These are phyloP conservation scores for Helotiales sp. DNA, from an alignment of 2,329 filamentous ascomycete genomes.

Conservation along the genomic window DNA sequence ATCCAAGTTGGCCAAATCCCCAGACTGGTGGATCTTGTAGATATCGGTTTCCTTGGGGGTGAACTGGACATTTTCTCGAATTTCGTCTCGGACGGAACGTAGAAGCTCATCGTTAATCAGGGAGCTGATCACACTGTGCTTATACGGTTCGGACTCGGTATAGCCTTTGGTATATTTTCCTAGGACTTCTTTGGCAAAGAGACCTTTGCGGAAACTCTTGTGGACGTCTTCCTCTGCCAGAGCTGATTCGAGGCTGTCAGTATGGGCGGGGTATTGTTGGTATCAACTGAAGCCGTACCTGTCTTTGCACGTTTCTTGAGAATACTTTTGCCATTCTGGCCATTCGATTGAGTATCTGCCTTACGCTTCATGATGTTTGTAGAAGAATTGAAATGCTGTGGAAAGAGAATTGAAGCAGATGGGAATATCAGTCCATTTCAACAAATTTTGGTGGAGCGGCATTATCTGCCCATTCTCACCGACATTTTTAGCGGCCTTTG, in stretches of 20 bases:
- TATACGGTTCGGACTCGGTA: conserved; percentile 73
- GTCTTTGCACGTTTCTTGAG: conserved; percentile 58
- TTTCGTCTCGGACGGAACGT: conserved; percentile 85
- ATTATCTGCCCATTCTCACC: conserved; percentile 16
- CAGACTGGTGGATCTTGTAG: conserved; percentile 99
- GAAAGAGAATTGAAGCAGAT: conserved; percentile 16
- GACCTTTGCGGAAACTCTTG: conserved; percentile 64
- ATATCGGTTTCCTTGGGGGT: conserved; percentile 99
- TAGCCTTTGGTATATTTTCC: conserved; percentile 66
- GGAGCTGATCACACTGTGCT: conserved; percentile 85
- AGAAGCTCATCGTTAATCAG: conserved; percentile 83
- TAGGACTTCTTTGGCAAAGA: conserved; percentile 66
- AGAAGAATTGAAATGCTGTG: conserved; percentile 17
- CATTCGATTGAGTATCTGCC: conserved; percentile 53
- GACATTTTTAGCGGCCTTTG: conserved; percentile 7
- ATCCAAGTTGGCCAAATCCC: conserved; percentile 94
- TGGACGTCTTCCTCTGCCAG: conserved; percentile 40
- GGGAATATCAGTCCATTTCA: conserved; percentile 29
- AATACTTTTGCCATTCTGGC: conserved; percentile 47
- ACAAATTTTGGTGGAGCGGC: conserved; percentile 23
- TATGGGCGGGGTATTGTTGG: conserved; percentile 21
- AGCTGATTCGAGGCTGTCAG: conserved; percentile 35
- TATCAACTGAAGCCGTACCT: conserved; percentile 42
- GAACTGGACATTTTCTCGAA: conserved; percentile 89
- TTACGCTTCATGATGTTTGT: conserved; percentile 62